These are phyloP conservation scores for Bondarzewia mesenterica DNA, from an alignment of 1,284 basidiomycete species.

Conservation along the genomic window DNA sequence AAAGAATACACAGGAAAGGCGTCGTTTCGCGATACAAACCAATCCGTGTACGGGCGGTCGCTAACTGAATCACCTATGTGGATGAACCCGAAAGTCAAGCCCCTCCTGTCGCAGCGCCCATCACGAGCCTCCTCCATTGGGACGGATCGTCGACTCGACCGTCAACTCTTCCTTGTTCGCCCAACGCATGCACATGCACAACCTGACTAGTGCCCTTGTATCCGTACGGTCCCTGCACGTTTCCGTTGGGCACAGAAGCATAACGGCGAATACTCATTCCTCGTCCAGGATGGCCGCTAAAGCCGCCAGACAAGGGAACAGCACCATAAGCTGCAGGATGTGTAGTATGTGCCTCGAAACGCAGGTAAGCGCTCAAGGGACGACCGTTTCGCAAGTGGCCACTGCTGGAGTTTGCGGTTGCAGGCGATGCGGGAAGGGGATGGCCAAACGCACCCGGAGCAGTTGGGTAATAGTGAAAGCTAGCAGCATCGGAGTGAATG, in stretches of 20 bases:
- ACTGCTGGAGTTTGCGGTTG: background rate
- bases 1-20: no score
- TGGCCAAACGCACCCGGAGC: conserved; percentile 4
- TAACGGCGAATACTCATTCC: background rate
- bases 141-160: conserved; percentile 5
- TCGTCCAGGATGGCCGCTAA: background rate
- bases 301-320: no score
- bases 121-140: conserved; percentile 16
- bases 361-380: background rate
- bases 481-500: conserved; percentile 20
- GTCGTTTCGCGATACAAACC: no score
- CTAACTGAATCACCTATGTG: no score
- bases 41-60: no score
- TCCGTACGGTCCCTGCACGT: conserved; percentile 1
- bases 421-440: conserved; percentile 9
- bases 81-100: no score
- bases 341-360: background rate
- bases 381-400: background rate
- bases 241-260: background rate
- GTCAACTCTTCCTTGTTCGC: conserved; percentile 1
- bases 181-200: background rate
- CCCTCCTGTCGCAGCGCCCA: conserved; percentile 12
- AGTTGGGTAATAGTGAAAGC: conserved; percentile 16
- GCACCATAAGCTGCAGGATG: background rate
- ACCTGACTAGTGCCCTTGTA: background rate